phyloP scores from a whole-genome alignment of 331 rosid genomes.

The Quercus phellos region DNA sequence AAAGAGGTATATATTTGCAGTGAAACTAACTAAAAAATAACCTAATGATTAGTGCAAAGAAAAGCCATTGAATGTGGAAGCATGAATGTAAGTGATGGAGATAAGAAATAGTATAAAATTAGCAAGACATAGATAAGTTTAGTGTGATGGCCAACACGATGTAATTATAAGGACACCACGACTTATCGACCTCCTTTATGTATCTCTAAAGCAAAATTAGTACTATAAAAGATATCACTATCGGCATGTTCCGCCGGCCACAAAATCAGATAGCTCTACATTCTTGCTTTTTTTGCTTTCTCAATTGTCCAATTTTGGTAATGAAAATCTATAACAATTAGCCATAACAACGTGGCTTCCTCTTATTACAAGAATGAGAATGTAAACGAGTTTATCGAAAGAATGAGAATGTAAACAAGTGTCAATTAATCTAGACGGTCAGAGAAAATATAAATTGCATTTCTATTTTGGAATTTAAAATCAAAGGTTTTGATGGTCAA shows the following conservation, averaged over 20 bases:
- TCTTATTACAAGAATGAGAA: too few relatives aligned
- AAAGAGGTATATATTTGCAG: too few relatives aligned
- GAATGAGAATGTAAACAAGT: not conserved
- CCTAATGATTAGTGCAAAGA: not conserved
- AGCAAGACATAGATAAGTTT: not conserved
- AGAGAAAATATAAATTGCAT: too few relatives aligned
- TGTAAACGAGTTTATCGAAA: not conserved
- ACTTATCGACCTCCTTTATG: not conserved
- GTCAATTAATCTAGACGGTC: too few relatives aligned
- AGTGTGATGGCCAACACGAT: not conserved
- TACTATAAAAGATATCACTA: not conserved
- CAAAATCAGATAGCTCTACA: not conserved
- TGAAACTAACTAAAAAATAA: not conserved
- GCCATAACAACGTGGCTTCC: too few relatives aligned
- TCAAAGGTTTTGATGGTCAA: too few relatives aligned
- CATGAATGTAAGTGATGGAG: not conserved
- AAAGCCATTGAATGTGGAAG: not conserved
- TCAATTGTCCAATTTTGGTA: not conserved
- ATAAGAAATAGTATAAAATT: not conserved
- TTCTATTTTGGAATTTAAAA: too few relatives aligned
- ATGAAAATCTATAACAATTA: not conserved
- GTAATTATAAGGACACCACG: not conserved
- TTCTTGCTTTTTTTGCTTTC: not conserved
- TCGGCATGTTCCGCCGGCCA: not conserved
- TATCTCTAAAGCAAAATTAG: not conserved